Evolutionary conservation across 192 early-diverging fungal species (phyloP).

Genomic region (Coemansia sp.): DNA sequence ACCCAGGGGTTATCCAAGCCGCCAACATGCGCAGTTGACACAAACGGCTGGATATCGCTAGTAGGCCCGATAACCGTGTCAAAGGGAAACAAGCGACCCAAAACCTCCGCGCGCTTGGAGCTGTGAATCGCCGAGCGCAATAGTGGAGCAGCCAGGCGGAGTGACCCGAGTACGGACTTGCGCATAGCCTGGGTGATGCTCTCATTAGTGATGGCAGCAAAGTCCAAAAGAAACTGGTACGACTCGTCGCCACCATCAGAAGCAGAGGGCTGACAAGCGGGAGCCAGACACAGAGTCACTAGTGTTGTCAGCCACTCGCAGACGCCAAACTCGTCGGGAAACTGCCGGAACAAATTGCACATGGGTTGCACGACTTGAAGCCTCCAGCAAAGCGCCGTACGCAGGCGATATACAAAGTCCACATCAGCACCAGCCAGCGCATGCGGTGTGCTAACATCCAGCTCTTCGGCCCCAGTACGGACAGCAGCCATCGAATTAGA

Average conservation of each 20-base stretch:
- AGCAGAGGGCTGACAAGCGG: conserved; percentile 11
- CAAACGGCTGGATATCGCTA: conserved; percentile 16
- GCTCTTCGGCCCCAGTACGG: neutral
- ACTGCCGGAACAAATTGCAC: conserved; percentile 31
- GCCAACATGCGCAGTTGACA: neutral
- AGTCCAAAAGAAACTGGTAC: conserved; percentile 30
- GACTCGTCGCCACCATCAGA: neutral
- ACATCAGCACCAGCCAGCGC: neutral
- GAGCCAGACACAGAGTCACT: conserved; percentile 33
- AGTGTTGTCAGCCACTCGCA: conserved; percentile 46
- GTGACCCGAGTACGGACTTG: conserved; percentile 27
- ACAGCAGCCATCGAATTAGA: no score
- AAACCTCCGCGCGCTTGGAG: conserved; percentile 7
- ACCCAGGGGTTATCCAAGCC: conserved; percentile 43
- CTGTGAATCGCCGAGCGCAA: conserved; percentile 6
- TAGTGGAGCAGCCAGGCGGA: conserved; percentile 26
- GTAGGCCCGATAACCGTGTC: conserved; percentile 24
- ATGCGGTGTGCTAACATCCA: neutral
- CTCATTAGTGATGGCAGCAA: conserved; percentile 42
- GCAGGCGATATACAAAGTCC: conserved; percentile 5
- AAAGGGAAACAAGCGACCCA: conserved; percentile 44
- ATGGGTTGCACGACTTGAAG: conserved; percentile 31
- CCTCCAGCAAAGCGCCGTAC: conserved; percentile 24
- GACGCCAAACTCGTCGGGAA: conserved; percentile 43
- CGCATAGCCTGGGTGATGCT: conserved; percentile 34